Conservation (phyloP, 2,329 filamentous ascomycete species). For the Bipolaris oryzae region DNA sequence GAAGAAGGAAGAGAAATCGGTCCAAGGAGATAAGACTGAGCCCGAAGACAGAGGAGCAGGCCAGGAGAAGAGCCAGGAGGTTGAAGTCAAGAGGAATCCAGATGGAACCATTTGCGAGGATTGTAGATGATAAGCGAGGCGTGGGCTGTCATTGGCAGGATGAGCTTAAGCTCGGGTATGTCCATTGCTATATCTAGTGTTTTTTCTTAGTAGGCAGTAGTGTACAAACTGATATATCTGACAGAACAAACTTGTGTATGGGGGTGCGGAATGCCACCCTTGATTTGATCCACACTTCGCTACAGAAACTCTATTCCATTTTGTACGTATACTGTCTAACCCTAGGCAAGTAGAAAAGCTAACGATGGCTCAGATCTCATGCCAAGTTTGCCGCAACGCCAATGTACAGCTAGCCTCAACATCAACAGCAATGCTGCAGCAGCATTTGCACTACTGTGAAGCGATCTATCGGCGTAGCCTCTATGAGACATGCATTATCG, state of each 20-base stretch:
- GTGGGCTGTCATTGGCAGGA: background rate
- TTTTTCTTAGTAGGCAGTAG: background rate
- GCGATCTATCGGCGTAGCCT: too few relatives aligned
- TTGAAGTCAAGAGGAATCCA: slow-evolving; percentile 37
- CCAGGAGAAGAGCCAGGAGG: background rate
- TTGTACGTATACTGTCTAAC: background rate
- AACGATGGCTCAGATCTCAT: too few relatives aligned
- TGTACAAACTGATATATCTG: too few relatives aligned
- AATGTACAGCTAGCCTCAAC: too few relatives aligned
- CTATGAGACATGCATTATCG: background rate
- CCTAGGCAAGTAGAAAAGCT: background rate
- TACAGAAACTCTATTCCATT: background rate
- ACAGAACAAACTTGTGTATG: background rate
- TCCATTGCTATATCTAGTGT: background rate
- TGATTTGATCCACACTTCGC: background rate
- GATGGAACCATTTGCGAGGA: slow-evolving; percentile 49
- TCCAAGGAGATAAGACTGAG: background rate
- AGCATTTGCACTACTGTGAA: too few relatives aligned
- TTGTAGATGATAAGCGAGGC: slow-evolving; percentile 30
- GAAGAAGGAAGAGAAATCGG: slow-evolving; percentile 31
- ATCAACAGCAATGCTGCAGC: too few relatives aligned
- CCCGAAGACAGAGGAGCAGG: slow-evolving; percentile 18
- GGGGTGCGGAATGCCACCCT: background rate
- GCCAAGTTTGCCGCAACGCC: too few relatives aligned
- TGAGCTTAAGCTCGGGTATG: background rate